These are phyloP conservation scores for Rutstroemia sp. DNA, from an alignment of 2,329 filamentous ascomycete genomes.

Conservation along the genomic window DNA sequence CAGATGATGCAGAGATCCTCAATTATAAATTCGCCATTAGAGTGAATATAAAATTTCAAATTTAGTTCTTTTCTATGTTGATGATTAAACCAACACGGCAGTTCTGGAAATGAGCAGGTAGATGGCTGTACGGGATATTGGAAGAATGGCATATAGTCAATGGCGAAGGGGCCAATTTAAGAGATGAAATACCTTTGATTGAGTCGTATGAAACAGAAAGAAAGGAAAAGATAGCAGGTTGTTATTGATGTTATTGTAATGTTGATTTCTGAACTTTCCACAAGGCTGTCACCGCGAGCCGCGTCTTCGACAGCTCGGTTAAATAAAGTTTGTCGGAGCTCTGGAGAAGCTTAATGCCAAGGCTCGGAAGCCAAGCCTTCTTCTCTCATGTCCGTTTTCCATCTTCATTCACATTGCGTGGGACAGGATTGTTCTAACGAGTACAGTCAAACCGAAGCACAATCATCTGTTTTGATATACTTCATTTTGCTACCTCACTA, in stretches of 20 bases:
- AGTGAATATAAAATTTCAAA: neutral
- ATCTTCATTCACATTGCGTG: too few relatives aligned
- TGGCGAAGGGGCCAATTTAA: too few relatives aligned
- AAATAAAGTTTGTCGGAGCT: neutral
- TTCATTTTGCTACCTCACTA: neutral
- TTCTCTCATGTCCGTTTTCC: too few relatives aligned
- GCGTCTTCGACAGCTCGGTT: neutral
- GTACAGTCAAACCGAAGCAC: too few relatives aligned
- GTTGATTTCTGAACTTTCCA: neutral
- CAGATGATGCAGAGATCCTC: neutral
- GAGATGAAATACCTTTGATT: neutral
- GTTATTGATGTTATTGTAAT: neutral
- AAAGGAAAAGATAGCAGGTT: neutral
- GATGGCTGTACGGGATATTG: too few relatives aligned
- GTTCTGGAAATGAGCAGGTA: neutral
- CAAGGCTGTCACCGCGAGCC: neutral
- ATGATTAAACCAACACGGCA: too few relatives aligned
- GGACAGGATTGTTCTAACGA: too few relatives aligned
- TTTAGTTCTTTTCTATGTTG: neutral
- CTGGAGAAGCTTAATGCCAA: neutral
- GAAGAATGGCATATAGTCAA: too few relatives aligned
- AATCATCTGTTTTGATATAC: too few relatives aligned
- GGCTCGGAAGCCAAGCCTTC: neutral
- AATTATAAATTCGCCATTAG: neutral
- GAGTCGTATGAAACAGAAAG: neutral